Conservation (phyloP, 2,329 filamentous ascomycete species). For the Sporothrix variecibatus region DNA sequence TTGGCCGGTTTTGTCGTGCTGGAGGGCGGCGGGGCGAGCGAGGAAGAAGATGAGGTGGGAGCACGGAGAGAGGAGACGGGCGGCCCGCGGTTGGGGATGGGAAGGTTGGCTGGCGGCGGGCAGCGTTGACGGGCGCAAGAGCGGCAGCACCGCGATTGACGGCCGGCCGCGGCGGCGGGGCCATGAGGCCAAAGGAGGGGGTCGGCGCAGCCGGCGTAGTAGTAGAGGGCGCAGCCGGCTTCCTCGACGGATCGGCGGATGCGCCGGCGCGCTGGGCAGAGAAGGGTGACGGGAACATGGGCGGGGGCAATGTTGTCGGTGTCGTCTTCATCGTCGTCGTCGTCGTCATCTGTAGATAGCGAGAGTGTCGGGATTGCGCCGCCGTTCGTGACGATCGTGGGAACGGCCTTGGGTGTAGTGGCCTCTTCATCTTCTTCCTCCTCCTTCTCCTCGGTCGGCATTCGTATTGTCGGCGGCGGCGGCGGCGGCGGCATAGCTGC, state of each 20-base stretch:
- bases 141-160: neutral
- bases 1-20: slow-evolving; percentile 55
- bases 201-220: slow-evolving; percentile 17
- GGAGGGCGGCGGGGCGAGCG: slow-evolving; percentile 54
- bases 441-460: neutral
- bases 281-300: slow-evolving; percentile 53
- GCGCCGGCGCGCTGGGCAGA: slow-evolving; percentile 52
- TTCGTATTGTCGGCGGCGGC: slow-evolving; percentile 27
- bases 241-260: slow-evolving; percentile 25
- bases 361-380: slow-evolving; percentile 49
- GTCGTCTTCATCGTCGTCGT: slow-evolving; percentile 31
- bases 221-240: neutral
- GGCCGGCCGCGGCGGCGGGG: slow-evolving; percentile 36
- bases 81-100: slow-evolving; percentile 28
- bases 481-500: slow-evolving; percentile 27
- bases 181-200: slow-evolving; percentile 33
- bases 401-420: slow-evolving; percentile 55
- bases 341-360: slow-evolving; percentile 39
- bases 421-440: slow-evolving; percentile 42
- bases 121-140: slow-evolving; percentile 17
- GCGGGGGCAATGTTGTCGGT: slow-evolving; percentile 39
- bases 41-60: neutral
- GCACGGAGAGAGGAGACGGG: slow-evolving; percentile 32
- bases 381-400: slow-evolving; percentile 28
- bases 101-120: slow-evolving; percentile 27